Percentiles rank a stretch among this genome's conserved stretches.
Conservation (phyloP, 306 rosid species). For the Comarum palustre region DNA sequence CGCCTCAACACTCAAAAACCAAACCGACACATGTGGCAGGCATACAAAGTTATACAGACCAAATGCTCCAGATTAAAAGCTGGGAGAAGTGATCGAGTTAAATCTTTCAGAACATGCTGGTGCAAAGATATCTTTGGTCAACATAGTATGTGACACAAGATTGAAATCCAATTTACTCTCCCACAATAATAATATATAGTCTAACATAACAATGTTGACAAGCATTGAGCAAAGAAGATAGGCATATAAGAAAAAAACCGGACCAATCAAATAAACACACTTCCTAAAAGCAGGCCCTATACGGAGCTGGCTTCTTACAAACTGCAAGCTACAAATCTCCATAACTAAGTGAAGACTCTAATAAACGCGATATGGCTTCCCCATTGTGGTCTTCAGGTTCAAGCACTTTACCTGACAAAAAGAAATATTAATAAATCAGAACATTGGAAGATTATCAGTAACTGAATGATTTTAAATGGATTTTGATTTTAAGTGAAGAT, state of each 20-base stretch:
- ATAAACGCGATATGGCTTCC: constrained; percentile 35
- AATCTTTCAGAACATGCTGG: not conserved
- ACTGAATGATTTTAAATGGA: not conserved
- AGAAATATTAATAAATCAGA: not conserved
- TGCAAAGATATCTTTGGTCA: not conserved
- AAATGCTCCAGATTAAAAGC: no score
- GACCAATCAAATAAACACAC: not conserved
- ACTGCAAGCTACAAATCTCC: not conserved
- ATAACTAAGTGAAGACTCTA: not conserved
- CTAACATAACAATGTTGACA: not conserved
- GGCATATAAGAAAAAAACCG: not conserved
- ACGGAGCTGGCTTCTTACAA: not conserved
- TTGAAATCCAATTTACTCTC: not conserved
- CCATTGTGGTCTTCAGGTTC: constrained; percentile 43
- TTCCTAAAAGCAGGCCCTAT: not conserved
- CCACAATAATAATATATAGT: not conserved
- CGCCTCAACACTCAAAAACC: no score
- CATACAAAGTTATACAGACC: no score
- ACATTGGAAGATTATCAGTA: not conserved
- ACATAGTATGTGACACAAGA: not conserved
- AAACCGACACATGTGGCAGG: no score
- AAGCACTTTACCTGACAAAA: constrained; percentile 35
- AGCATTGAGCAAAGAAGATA: not conserved
- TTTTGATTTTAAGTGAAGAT: no score
- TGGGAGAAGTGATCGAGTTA: not conserved